Evolutionary conservation across 768 basidiomycete species (phyloP).

Genomic region (Termitomyces sp.): DNA sequence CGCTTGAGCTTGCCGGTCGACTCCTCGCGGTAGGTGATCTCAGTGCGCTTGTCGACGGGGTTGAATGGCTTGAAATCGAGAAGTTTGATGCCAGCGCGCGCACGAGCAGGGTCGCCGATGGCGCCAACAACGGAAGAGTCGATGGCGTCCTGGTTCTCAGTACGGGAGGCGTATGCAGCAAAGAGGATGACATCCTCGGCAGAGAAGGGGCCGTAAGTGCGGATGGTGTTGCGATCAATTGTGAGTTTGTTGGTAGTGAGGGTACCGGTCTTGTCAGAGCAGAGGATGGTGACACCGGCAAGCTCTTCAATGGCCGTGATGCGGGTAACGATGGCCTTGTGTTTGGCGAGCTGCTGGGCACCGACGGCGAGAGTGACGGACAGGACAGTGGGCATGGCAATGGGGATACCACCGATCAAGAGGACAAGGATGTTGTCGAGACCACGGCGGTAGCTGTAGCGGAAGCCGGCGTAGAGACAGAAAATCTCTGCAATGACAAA

Average conservation of each 20-base stretch:
- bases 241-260: conserved; percentile 99
- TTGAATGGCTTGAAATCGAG: conserved; percentile 99
- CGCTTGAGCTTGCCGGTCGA: conserved; percentile 95
- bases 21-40: conserved; percentile 96
- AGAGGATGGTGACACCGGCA: conserved; percentile 96
- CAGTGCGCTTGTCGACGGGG: conserved; percentile 98
- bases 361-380: conserved; percentile 98
- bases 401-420: conserved; percentile 99
- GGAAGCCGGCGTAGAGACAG: conserved; percentile 89
- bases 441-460: conserved; percentile 86
- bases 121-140: conserved; percentile 82
- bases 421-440: conserved; percentile 97
- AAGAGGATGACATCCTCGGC: conserved; percentile 90
- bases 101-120: conserved; percentile 62
- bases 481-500: conserved; percentile 95
- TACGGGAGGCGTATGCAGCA: conserved; percentile 93
- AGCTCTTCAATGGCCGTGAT: conserved; percentile 99
- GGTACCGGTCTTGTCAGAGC: conserved; percentile 98
- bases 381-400: conserved; percentile 98
- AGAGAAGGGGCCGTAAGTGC: conserved; percentile 84
- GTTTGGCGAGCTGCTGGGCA: conserved; percentile 97
- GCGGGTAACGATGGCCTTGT: conserved; percentile 99
- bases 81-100: conserved; percentile 90
- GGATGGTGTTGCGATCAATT: conserved; percentile 88
- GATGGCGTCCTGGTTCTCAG: conserved; percentile 99